Conservation (phyloP, 768 basidiomycete genomes). For the Paxillus involutus region DNA sequence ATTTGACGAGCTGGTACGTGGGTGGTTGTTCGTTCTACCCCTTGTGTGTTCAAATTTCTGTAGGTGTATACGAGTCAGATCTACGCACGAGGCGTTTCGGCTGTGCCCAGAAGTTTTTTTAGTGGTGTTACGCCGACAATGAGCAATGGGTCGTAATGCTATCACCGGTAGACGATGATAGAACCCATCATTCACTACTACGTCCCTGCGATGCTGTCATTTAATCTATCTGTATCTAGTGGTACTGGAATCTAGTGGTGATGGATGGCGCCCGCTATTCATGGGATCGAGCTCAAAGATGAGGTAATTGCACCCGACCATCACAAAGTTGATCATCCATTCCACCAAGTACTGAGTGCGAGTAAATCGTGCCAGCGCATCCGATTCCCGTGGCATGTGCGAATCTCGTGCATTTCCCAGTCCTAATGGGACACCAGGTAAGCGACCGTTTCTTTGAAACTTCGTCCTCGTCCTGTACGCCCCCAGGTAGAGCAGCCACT, state of each 20-base stretch:
- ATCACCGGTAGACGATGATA: conserved; percentile 11
- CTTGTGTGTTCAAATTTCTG: background rate
- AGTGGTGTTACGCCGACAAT: conserved; percentile 14
- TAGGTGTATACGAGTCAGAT: conserved; percentile 81
- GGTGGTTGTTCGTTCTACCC: background rate
- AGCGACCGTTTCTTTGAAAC: no score
- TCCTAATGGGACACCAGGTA: no score
- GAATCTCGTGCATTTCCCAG: no score
- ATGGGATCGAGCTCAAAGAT: background rate
- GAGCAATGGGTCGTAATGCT: conserved; percentile 3
- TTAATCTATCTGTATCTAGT: conserved; percentile 12
- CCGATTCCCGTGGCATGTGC: no score
- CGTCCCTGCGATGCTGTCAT: background rate
- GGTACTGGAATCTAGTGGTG: no score
- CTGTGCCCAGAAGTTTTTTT: conserved; percentile 63
- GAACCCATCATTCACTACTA: background rate
- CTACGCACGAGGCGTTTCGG: conserved; percentile 91
- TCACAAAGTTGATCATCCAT: no score
- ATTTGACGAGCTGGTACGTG: conserved; percentile 87
- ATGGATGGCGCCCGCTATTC: no score
- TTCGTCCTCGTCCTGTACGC: no score
- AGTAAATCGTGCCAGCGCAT: background rate
- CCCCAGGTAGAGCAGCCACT: background rate
- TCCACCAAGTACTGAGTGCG: no score
- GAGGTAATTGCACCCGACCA: background rate